phyloP scores from a whole-genome alignment of 1,139 yeast genomes.

The Hansenula lynferdii region DNA sequence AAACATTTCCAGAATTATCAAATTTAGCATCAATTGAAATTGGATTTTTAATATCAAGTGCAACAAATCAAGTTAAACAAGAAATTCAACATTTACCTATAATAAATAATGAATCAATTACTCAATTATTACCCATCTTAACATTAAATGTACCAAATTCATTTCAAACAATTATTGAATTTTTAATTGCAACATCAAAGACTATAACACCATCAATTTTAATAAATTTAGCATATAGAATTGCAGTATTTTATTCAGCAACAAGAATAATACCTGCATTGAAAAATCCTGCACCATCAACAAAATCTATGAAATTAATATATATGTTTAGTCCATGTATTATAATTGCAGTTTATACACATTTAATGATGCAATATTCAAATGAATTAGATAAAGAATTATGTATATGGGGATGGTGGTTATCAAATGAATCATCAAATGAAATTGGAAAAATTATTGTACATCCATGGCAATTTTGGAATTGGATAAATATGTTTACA shows the following conservation, averaged over 20 bases:
- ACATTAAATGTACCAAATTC: conserved; percentile 47
- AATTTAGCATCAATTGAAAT: conserved; percentile 35
- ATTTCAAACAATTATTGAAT: conserved; percentile 64
- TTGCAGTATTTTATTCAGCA: conserved; percentile 87
- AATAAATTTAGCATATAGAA: conserved; percentile 76
- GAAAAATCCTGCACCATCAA: conserved; percentile 30
- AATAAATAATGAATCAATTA: conserved; percentile 20
- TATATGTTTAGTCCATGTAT: conserved; percentile 92
- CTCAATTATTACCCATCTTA: conserved; percentile 18
- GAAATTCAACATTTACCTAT: conserved; percentile 20
- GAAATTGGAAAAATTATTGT: conserved; percentile 33
- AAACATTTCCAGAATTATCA: conserved; percentile 80
- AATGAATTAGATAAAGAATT: conserved; percentile 64
- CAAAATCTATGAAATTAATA: conserved; percentile 44
- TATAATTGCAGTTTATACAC: conserved; percentile 91
- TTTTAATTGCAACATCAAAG: conserved; percentile 60
- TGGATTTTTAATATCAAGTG: conserved; percentile 28
- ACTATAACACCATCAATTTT: conserved; percentile 81
- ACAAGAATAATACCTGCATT: conserved; percentile 88
- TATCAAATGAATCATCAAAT: too few relatives aligned
- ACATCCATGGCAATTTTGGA: conserved; percentile 93
- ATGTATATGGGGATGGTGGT: conserved; percentile 57
- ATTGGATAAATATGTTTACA: conserved; percentile 86
- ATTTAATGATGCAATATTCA: conserved; percentile 74
- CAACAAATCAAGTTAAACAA: conserved; percentile 24